These are phyloP conservation scores for Penicillium odoratum DNA, from an alignment of 495 filamentous ascomycete genomes.

Conservation along the genomic window DNA sequence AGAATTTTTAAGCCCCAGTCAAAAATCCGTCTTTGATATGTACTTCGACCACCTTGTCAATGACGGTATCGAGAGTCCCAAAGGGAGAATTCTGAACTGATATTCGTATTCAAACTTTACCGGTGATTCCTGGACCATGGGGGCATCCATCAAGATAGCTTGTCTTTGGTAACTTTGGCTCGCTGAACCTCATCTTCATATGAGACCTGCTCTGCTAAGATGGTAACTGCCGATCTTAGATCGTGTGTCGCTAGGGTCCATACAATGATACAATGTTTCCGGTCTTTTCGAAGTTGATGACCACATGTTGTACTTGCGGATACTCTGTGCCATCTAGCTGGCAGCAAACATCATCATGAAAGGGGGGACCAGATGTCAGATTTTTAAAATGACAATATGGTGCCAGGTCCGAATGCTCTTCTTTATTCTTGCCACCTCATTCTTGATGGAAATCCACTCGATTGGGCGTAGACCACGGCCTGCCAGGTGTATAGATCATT, in stretches of 20 bases:
- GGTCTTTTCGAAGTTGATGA: conserved; percentile 52
- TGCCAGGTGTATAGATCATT: conserved; percentile 21
- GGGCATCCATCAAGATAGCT: conserved; percentile 37
- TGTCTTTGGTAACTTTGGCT: conserved; percentile 48
- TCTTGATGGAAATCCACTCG: conserved; percentile 47
- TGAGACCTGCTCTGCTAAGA: conserved; percentile 43
- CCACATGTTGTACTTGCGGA: conserved; percentile 56
- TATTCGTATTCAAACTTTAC: conserved; percentile 59
- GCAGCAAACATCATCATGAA: conserved; percentile 58
- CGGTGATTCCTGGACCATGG: conserved; percentile 53
- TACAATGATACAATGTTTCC: conserved; percentile 56
- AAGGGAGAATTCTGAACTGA: conserved; percentile 54
- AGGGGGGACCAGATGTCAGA: conserved; percentile 59
- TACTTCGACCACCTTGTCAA: conserved; percentile 55
- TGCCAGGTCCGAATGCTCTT: conserved; percentile 48
- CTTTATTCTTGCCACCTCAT: conserved; percentile 23
- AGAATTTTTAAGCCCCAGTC: conserved; percentile 50
- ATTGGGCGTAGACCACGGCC: conserved; percentile 46
- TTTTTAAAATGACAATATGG: conserved; percentile 63
- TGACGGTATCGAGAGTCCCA: conserved; percentile 55
- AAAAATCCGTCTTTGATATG: conserved; percentile 54
- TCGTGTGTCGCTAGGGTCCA: conserved; percentile 60
- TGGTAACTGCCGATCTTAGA: conserved; percentile 53
- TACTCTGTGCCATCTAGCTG: conserved; percentile 38
- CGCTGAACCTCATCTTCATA: conserved; percentile 54